Evolutionary conservation across 352 stramenopile species (phyloP).

Genomic region (Aphanomyces stellatus): DNA sequence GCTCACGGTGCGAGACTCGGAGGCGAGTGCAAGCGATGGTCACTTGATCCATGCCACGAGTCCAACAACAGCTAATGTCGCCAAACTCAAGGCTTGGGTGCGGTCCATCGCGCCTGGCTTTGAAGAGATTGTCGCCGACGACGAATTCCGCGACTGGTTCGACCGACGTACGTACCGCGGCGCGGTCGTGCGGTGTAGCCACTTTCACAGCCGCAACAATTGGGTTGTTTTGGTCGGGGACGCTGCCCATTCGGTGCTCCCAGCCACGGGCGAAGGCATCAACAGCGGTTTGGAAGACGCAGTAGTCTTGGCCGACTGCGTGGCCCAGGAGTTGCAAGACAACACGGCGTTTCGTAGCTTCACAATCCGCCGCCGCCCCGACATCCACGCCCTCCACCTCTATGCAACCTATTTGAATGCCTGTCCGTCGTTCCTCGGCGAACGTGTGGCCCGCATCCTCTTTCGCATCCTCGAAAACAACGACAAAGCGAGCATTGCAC

Average conservation of each 20-base stretch:
- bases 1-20: background rate
- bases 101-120: background rate
- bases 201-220: background rate
- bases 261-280: slow-evolving; percentile 4
- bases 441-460: background rate
- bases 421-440: background rate
- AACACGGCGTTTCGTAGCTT: background rate
- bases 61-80: slow-evolving; percentile 1
- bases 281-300: slow-evolving; percentile 10
- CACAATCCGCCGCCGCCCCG: background rate
- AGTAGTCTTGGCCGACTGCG: background rate
- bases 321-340: background rate
- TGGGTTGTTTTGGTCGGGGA: slow-evolving; percentile 12
- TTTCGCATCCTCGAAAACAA: background rate
- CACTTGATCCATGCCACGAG: background rate
- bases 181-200: background rate
- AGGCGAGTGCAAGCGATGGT: background rate
- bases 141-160: slow-evolving; percentile 9
- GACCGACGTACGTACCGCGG: background rate
- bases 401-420: slow-evolving; percentile 9
- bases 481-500: background rate
- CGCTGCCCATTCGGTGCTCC: slow-evolving; percentile 4
- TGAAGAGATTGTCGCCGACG: background rate
- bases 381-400: background rate
- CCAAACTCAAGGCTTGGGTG: slow-evolving; percentile 1